Base-by-base conservation (phyloP, 2,329 filamentous ascomycete species). In the Chrysoporthe deuterocubensis region DNA sequence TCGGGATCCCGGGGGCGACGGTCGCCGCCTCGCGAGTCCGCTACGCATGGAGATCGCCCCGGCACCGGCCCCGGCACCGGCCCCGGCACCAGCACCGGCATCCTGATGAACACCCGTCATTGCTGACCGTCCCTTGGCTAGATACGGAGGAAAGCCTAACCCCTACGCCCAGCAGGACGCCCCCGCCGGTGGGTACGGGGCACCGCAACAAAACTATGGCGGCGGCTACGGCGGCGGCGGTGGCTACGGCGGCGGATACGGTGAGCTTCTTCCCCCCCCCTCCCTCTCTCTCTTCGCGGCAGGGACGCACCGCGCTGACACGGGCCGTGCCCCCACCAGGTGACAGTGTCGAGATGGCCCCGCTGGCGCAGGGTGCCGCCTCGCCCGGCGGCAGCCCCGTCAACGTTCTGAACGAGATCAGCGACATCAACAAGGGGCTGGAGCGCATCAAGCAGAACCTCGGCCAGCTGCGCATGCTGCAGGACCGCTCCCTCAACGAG, bases 351-450 rank as follows among this genome's bases (percentile, higher is more conserved):
- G 92, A 94, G 80, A 92, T 94, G 90, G 86, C 87, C 59, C 85
- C 90, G 14, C 84, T 92, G 58, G 78, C 83, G 57, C 84, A 85
- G 70, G 83, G 81, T 61, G 75, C 81, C 62, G 79, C 79, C 61
- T 83, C 84, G 64, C 83, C 77, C 52, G 77, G 78, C 61, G 74
- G 80, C 73, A 88, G 94, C 78, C 89, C 91, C 56, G 94, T 93
- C 76, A 87, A 87, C 67, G 91, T 97, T 72, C 86, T 97, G 69
- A 93, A 96, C 81, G 91, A 96, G 78, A 96, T 93, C 81, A 87
- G 89, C 68, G 89, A 92, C 58, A 91, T 97, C 77, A 91, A 94
- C 77, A 84, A 87, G 68, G 91, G 90, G 54, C 92, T 97, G 75
- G 87, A 92, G 71, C 84, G 89, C 68, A 88, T 97, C 75, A 89